Percentiles rank a stretch among this genome's conserved stretches.
Evolutionary conservation across 2,329 filamentous ascomycete genomes (phyloP).

Genomic region (Zopfia rhizophila): DNA sequence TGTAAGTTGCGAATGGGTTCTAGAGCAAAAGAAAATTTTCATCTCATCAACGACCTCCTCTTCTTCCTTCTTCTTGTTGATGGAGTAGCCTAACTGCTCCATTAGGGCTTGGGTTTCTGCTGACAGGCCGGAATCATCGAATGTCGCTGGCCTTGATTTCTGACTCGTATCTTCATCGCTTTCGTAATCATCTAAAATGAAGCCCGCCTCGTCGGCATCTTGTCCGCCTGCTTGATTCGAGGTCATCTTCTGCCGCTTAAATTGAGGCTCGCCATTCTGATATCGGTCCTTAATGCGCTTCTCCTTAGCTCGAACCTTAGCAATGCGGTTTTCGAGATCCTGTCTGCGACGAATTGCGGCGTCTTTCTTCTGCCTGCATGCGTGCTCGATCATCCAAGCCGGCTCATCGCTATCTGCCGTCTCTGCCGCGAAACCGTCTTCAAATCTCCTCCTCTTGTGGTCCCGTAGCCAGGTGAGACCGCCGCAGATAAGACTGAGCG

Average conservation of each 20-base stretch:
- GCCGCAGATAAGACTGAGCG: slow-evolving; percentile 88
- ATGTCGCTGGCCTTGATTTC: slow-evolving; percentile 28
- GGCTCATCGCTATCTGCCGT: slow-evolving; percentile 73
- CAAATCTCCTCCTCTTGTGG: slow-evolving; percentile 72
- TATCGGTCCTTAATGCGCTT: slow-evolving; percentile 68
- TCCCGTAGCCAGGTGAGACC: slow-evolving; percentile 91
- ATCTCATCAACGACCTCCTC: slow-evolving; percentile 71
- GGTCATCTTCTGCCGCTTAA: slow-evolving; percentile 55
- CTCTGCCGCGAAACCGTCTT: slow-evolving; percentile 63
- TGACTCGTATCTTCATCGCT: slow-evolving; percentile 65
- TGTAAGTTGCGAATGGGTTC: slow-evolving; percentile 90
- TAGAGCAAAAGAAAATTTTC: slow-evolving; percentile 92
- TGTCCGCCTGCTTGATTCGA: slow-evolving; percentile 16
- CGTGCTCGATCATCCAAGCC: slow-evolving; percentile 84
- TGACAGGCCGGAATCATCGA: slow-evolving; percentile 66
- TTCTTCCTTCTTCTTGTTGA: slow-evolving; percentile 48
- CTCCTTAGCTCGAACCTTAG: slow-evolving; percentile 69
- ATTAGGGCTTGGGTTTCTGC: slow-evolving; percentile 80
- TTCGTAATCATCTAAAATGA: slow-evolving; percentile 79
- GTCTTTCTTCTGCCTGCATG: slow-evolving; percentile 73
- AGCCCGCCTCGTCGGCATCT: slow-evolving; percentile 70
- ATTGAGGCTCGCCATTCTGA: slow-evolving; percentile 57
- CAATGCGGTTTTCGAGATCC: slow-evolving; percentile 78
- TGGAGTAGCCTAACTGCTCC: slow-evolving; percentile 62
- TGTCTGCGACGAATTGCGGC: slow-evolving; percentile 74